Percentiles rank a stretch among this genome's conserved stretches.
Evolutionary conservation across 441 rosid species (phyloP).

Genomic region (Mallotus japonicus): DNA sequence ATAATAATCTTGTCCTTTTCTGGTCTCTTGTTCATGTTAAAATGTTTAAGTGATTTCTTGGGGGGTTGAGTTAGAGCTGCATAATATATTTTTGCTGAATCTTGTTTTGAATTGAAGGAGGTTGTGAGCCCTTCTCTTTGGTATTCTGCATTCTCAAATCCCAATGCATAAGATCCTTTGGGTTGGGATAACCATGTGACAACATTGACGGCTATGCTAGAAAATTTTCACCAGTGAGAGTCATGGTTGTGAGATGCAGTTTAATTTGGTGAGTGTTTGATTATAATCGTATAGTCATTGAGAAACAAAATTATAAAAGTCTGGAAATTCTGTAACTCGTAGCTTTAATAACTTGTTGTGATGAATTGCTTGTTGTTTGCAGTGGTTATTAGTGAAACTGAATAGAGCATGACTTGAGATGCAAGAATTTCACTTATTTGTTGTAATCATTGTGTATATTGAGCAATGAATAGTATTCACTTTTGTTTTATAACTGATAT

Average conservation of each 20-base stretch:
- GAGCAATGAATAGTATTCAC: conserved; percentile 6
- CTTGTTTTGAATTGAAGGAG: neutral
- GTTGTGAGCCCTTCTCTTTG: neutral
- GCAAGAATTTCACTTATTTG: neutral
- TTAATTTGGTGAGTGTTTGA: neutral
- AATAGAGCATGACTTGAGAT: no score
- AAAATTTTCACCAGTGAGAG: neutral
- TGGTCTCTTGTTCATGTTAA: neutral
- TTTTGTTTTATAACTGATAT: conserved; percentile 17
- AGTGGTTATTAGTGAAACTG: no score
- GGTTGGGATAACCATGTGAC: neutral
- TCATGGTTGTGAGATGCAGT: neutral
- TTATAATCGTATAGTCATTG: neutral
- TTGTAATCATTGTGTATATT: neutral
- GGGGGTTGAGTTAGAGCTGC: neutral
- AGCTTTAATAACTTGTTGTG: neutral
- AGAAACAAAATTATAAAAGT: neutral
- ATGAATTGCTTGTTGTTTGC: no score
- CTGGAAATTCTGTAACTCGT: neutral
- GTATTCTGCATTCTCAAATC: neutral
- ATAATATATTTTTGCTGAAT: neutral
- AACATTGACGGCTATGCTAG: neutral
- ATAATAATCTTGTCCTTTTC: neutral
- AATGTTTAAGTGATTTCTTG: neutral
- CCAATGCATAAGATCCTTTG: neutral